Evolutionary conservation across 2,329 filamentous ascomycete genomes (phyloP).

Genomic region (Gliomastix tumulicola): DNA sequence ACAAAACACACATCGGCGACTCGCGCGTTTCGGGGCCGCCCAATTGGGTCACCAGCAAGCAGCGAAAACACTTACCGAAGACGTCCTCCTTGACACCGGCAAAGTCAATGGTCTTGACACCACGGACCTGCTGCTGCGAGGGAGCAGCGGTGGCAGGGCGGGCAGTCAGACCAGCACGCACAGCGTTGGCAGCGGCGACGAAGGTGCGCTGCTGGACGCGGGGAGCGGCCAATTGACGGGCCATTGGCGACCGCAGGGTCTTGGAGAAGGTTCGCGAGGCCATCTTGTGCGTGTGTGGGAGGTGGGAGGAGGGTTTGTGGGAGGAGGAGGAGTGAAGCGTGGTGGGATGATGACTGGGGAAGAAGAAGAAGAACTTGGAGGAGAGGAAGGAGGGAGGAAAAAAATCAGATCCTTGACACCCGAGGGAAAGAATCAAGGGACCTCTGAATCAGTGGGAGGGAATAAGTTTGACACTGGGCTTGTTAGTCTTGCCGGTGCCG

Average conservation of each 20-base stretch:
- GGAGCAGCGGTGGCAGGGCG: conserved; percentile 41
- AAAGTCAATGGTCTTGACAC: conserved; percentile 98
- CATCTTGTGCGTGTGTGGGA: conserved; percentile 65
- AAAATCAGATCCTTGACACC: too few relatives aligned
- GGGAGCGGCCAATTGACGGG: conserved; percentile 56
- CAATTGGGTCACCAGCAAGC: too few relatives aligned
- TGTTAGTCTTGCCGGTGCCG: not conserved
- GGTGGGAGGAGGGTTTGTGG: conserved; percentile 23
- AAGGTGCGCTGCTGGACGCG: conserved; percentile 57
- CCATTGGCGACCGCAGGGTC: conserved; percentile 56
- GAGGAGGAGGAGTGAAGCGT: too few relatives aligned
- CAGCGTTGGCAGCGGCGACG: conserved; percentile 50
- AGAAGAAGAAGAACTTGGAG: conserved; percentile 11
- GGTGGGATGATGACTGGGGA: too few relatives aligned
- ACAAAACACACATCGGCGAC: too few relatives aligned
- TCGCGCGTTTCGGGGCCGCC: too few relatives aligned
- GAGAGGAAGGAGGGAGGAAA: conserved; percentile 5
- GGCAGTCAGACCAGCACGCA: conserved; percentile 45
- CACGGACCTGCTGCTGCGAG: conserved; percentile 68
- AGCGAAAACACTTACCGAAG: too few relatives aligned
- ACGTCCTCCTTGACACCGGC: conserved; percentile 92
- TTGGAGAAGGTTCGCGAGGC: conserved; percentile 69
- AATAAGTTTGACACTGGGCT: too few relatives aligned
- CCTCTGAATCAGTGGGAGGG: too few relatives aligned
- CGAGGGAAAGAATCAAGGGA: too few relatives aligned